Conservation (phyloP, 106 monocot species). For the Gastrodia elata region DNA sequence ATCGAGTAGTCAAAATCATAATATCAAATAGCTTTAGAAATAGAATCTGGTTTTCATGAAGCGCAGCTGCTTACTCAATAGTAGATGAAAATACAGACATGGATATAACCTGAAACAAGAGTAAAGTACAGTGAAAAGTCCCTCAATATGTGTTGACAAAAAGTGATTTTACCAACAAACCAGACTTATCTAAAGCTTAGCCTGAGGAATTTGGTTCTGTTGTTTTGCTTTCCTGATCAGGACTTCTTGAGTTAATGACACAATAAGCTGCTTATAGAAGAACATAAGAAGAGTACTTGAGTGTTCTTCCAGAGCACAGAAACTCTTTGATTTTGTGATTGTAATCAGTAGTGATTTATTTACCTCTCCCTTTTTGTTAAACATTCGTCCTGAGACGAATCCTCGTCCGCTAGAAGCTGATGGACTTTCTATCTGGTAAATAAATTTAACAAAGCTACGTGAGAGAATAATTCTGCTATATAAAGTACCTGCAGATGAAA, state of each 20-base stretch:
- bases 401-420: constrained; percentile 63
- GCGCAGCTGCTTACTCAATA: too few relatives aligned
- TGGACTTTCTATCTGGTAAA: constrained; percentile 71
- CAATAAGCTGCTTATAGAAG: constrained; percentile 48
- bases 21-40: not conserved
- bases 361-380: constrained; percentile 91
- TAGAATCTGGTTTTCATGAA: not conserved
- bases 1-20: not conserved
- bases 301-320: not conserved
- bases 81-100: too few relatives aligned
- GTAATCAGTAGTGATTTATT: not conserved
- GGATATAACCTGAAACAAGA: too few relatives aligned
- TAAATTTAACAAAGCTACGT: not conserved
- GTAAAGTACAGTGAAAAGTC: not conserved
- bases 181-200: constrained; percentile 58
- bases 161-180: not conserved
- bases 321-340: not conserved
- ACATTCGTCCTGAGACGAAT: constrained; percentile 64
- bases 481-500: not conserved
- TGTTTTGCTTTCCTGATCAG: constrained; percentile 32
- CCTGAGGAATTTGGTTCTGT: constrained; percentile 19
- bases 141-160: not conserved
- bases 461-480: not conserved
- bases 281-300: not conserved
- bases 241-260: constrained; percentile 74